Base-by-base conservation (phyloP, 2,329 filamentous ascomycete genomes). In the Huntiella abstrusa region DNA sequence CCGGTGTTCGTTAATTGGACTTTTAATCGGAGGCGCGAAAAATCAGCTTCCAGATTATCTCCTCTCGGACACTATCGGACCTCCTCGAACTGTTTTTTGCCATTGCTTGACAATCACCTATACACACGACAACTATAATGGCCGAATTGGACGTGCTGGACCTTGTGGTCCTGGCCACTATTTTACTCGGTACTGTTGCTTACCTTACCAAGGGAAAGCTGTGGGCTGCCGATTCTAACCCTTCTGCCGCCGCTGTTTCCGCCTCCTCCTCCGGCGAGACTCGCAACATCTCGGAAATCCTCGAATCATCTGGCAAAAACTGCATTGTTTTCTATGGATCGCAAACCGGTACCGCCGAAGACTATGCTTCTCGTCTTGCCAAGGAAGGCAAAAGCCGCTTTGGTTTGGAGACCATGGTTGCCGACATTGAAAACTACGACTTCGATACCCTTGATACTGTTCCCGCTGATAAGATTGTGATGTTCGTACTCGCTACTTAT, bases 311-410 rank as follows among this genome's bases (percentile, higher is more conserved):
- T 8, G 80, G 79, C 62, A 98, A 96, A 69, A 96, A 98, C 67
- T 95, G 88, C 62, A 80, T 98, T 53, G 81, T 98, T 57, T 95
- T 98, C 70, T 98, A 95, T 61, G 91, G 91, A 54, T 98, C 91
- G 32, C 91, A 98, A 67, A 98, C 91, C 15, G 91, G 91, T 57
- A 98, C 91, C 36, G 91, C 91, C 43, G 92, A 98, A 66, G 91
- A 98, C 63, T 98, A 98, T 59, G 92, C 91, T 53, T 93, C 88
- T 10, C 77, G 92, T 55, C 69, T 98, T 55, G 86, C 91, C 54
- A 98, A 98, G 71, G 91, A 98, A 64, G 91, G 91, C 57, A 88
- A 88, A 62, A 93, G 88, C 57, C 77, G 91, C 52, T 98, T 93
- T 60, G 91, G 91, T 34, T 72, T 98, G 52, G 92, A 93, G 65